Percentiles rank a stretch among this genome's conserved stretches.
These are phyloP conservation scores for Tetrastigma voinierianum DNA, from an alignment of 164 flowering plant genomes.

Conservation along the genomic window DNA sequence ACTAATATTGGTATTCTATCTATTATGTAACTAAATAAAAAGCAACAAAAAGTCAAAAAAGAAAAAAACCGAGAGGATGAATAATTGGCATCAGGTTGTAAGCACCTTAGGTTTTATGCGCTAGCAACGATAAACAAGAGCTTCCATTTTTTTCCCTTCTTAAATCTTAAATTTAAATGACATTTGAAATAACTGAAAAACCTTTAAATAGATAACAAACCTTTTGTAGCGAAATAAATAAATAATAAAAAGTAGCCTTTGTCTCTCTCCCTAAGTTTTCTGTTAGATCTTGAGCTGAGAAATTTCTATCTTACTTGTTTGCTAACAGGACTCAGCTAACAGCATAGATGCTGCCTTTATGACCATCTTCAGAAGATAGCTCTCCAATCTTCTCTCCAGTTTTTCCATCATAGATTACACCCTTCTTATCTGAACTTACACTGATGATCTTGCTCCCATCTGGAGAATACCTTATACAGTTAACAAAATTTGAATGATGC, in stretches of 20 bases:
- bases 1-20: no score
- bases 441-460: conserved; percentile 92
- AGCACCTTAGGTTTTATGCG: no score
- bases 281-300: neutral
- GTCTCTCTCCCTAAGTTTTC: no score
- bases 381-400: conserved; percentile 83
- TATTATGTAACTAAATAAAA: no score
- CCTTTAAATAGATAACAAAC: neutral
- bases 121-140: neutral
- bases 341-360: conserved; percentile 93
- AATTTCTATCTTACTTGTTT: conserved; percentile 50
- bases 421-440: conserved; percentile 96
- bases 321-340: conserved; percentile 94
- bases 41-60: no score
- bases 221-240: no score
- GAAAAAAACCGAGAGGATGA: no score
- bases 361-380: conserved; percentile 80
- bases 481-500: conserved; percentile 93
- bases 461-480: conserved; percentile 89
- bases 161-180: no score
- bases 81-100: no score
- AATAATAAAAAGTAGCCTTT: no score
- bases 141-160: neutral
- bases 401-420: conserved; percentile 84
- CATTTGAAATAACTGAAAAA: no score